These are phyloP conservation scores for Hortiboletus campestris DNA, from an alignment of 768 basidiomycete genomes.

Conservation along the genomic window DNA sequence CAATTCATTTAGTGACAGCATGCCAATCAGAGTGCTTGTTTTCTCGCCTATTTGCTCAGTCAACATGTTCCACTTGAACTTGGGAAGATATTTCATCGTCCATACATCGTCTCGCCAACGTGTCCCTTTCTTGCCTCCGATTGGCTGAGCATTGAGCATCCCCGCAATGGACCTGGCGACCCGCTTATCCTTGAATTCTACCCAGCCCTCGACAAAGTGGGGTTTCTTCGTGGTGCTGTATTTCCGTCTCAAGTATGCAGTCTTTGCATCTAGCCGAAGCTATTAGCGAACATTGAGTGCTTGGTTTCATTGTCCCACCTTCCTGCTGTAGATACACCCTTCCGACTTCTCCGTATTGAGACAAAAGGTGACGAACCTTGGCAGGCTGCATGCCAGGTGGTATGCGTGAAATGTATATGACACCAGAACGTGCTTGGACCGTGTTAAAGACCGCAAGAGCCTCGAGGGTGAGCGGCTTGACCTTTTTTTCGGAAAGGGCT, in stretches of 20 bases:
- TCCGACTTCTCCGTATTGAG: slow-evolving; percentile 84
- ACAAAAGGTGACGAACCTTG: slow-evolving; percentile 93
- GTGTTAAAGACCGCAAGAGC: slow-evolving; percentile 73
- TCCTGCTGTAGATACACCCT: slow-evolving; percentile 92
- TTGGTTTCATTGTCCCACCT: slow-evolving; percentile 46
- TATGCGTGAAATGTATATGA: slow-evolving; percentile 93
- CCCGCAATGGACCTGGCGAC: slow-evolving; percentile 87
- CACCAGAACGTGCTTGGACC: slow-evolving; percentile 73
- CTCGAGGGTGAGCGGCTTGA: slow-evolving; percentile 74
- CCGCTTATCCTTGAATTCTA: slow-evolving; percentile 94
- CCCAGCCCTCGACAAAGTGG: slow-evolving; percentile 96
- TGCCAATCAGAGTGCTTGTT: background rate
- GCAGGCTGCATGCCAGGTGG: slow-evolving; percentile 98
- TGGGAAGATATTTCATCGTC: slow-evolving; percentile 99
- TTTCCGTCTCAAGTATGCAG: slow-evolving; percentile 81
- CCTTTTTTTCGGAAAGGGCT: slow-evolving; percentile 38
- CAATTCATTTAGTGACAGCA: slow-evolving; percentile 7
- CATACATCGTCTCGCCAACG: slow-evolving; percentile 97
- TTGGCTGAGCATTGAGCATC: slow-evolving; percentile 94
- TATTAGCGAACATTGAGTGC: background rate
- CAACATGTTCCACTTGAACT: slow-evolving; percentile 98
- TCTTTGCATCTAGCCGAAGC: slow-evolving; percentile 63
- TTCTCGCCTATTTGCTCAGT: slow-evolving; percentile 95
- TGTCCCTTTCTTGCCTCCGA: slow-evolving; percentile 89
- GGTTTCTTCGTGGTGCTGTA: slow-evolving; percentile 80